Evolutionary conservation across 345 rosid genomes (phyloP).

Genomic region (Syzygium jambos): DNA sequence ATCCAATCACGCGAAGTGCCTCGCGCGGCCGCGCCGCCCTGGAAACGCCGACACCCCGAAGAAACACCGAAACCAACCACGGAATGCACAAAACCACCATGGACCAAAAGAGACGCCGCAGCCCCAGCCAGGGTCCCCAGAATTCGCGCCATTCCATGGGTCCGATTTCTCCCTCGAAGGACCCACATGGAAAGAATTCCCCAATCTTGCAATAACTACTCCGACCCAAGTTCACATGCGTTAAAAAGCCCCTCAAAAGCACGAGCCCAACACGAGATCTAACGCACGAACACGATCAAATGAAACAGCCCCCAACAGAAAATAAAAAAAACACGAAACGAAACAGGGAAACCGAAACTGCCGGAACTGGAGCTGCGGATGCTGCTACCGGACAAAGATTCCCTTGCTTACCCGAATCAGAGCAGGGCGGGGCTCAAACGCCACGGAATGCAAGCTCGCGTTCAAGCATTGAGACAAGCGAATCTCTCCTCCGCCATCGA

Average conservation of each 20-base stretch:
- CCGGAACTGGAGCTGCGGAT: neutral
- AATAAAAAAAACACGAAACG: neutral
- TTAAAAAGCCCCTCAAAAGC: neutral
- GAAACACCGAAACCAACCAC: neutral
- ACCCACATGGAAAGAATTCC: neutral
- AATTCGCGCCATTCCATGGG: neutral
- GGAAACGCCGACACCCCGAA: neutral
- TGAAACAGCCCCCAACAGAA: neutral
- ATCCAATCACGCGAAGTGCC: neutral
- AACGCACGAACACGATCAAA: neutral
- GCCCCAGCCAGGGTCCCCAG: neutral
- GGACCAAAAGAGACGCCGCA: neutral
- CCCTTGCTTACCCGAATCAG: neutral
- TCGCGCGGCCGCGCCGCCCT: neutral
- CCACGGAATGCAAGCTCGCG: neutral
- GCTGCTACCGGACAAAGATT: neutral
- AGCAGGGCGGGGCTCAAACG: neutral
- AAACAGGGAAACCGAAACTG: neutral
- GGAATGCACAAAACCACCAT: neutral
- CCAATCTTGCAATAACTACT: neutral
- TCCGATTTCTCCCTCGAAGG: neutral
- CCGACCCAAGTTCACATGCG: neutral
- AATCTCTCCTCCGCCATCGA: neutral
- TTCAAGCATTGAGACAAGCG: neutral
- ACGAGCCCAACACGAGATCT: neutral